Conservation (phyloP, 106 monocot species). For the Dendrobium officinale region DNA sequence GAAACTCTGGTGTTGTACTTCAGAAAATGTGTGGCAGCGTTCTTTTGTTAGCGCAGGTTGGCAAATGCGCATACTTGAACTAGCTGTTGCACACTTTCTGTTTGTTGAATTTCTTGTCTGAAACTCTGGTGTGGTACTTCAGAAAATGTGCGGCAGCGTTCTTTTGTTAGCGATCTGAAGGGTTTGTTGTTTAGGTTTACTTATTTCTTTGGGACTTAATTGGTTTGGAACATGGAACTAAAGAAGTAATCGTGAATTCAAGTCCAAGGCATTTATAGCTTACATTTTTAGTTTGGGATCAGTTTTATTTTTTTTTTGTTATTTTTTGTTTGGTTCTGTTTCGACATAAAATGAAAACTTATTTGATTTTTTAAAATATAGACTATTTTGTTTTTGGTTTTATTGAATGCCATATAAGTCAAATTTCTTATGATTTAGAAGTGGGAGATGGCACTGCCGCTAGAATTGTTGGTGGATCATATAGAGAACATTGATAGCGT, state of each 20-base stretch:
- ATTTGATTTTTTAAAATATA: too few species aligned
- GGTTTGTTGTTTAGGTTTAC: neutral
- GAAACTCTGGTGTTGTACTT: neutral
- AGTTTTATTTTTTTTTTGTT: too few species aligned
- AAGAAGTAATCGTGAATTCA: neutral
- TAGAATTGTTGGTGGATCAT: too few species aligned
- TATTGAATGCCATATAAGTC: too few species aligned
- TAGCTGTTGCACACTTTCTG: conserved; percentile 1
- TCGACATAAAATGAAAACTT: too few species aligned
- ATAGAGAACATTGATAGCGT: too few species aligned
- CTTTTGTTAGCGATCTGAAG: neutral
- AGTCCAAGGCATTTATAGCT: neutral
- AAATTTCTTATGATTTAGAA: too few species aligned
- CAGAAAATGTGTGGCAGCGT: neutral
- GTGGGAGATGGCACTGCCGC: too few species aligned
- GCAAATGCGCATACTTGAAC: neutral
- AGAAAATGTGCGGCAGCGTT: neutral
- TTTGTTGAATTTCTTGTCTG: conserved; percentile 18
- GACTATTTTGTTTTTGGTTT: too few species aligned
- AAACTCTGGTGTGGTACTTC: neutral
- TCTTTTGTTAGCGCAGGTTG: conserved; percentile 32
- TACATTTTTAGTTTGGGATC: too few species aligned
- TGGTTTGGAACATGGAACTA: neutral
- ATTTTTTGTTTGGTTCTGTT: too few species aligned
- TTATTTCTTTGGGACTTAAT: neutral